Percentiles rank a stretch among this genome's conserved stretches.
These are phyloP conservation scores for Saccharomyces hybrid DNA, from an alignment of 1,139 yeast genomes.

Conservation along the genomic window DNA sequence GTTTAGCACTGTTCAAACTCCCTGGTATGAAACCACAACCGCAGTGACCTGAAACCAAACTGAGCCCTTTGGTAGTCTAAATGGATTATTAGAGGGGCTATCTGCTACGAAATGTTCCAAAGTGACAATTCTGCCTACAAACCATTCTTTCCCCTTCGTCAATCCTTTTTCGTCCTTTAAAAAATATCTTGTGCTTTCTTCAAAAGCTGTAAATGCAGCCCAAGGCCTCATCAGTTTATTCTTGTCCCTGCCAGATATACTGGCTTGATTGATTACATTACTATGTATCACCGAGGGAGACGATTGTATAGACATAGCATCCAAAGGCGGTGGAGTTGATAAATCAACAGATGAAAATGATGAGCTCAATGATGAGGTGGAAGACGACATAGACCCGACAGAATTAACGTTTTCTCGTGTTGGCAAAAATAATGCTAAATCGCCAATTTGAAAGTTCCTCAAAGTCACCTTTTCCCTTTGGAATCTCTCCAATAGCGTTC, in stretches of 20 bases:
- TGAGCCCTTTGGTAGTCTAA: conserved; percentile 21
- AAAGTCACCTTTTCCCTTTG: conserved; percentile 53
- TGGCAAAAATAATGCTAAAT: conserved; percentile 75
- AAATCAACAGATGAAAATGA: conserved; percentile 31
- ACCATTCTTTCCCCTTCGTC: conserved; percentile 28
- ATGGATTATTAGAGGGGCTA: conserved; percentile 18
- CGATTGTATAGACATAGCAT: conserved; percentile 7
- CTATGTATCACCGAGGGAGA: neutral
- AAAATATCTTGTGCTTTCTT: conserved; percentile 24
- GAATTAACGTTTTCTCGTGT: conserved; percentile 37
- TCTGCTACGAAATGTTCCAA: conserved; percentile 19
- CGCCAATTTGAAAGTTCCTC: conserved; percentile 57
- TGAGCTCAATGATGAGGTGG: conserved; percentile 23
- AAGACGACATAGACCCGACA: conserved; percentile 33
- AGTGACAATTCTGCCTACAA: conserved; percentile 24
- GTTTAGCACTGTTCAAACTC: neutral
- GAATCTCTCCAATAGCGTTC: conserved; percentile 35
- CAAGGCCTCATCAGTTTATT: conserved; percentile 16
- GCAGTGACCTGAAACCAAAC: conserved; percentile 29
- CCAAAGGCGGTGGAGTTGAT: conserved; percentile 28
- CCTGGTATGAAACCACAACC: conserved; percentile 10
- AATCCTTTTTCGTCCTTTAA: conserved; percentile 17
- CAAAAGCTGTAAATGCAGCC: conserved; percentile 32
- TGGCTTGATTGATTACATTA: neutral
- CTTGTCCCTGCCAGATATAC: conserved; percentile 6